Conservation (phyloP, 495 filamentous ascomycete genomes). For the Articulospora tetracladia region DNA sequence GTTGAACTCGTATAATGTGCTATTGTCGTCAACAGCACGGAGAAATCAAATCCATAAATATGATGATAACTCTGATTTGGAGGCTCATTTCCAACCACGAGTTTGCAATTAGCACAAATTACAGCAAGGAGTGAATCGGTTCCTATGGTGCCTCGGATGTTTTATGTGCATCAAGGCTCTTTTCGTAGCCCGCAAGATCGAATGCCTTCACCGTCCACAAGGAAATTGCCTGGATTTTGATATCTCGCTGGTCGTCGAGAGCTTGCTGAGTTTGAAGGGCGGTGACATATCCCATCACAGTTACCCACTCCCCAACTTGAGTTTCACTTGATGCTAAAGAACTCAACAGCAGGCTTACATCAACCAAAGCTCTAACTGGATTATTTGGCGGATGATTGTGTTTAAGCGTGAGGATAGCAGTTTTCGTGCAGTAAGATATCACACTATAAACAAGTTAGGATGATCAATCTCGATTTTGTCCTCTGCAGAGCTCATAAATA, state of each 20-base stretch:
- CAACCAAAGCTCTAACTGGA: constrained; percentile 50
- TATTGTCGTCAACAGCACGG: too few relatives aligned
- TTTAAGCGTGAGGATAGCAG: constrained; percentile 59
- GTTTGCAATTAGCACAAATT: too few relatives aligned
- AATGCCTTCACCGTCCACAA: constrained; percentile 63
- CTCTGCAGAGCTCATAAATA: background rate
- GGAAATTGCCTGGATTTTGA: constrained; percentile 59
- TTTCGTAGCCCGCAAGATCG: constrained; percentile 61
- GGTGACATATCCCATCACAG: constrained; percentile 79
- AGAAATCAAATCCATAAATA: too few relatives aligned
- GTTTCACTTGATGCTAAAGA: constrained; percentile 59
- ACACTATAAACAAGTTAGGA: constrained; percentile 48
- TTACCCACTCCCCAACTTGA: constrained; percentile 81
- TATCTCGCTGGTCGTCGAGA: background rate
- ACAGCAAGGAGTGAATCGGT: too few relatives aligned
- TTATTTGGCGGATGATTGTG: constrained; percentile 56
- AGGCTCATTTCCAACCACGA: too few relatives aligned
- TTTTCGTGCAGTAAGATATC: constrained; percentile 55
- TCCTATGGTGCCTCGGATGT: background rate
- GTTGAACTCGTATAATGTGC: too few relatives aligned
- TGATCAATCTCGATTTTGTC: background rate
- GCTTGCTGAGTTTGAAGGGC: constrained; percentile 5
- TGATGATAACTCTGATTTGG: too few relatives aligned
- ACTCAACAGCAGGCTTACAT: constrained; percentile 67
- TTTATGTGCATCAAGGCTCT: constrained; percentile 20